Conservation (phyloP, 768 basidiomycete genomes). For the Mrakia gelida region DNA sequence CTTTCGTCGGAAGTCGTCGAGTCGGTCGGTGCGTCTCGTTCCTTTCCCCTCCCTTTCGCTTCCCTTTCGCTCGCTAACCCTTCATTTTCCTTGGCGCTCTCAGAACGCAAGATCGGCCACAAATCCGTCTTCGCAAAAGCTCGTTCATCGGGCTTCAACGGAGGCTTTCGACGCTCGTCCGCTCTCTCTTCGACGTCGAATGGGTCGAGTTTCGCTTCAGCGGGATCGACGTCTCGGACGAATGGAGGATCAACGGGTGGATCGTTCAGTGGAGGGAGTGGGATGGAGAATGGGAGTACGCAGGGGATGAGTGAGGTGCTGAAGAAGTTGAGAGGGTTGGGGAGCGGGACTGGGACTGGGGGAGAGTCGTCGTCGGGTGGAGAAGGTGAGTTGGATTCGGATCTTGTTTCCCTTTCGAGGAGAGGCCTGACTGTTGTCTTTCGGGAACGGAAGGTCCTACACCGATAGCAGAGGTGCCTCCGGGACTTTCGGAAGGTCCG, state of each 20-base stretch:
- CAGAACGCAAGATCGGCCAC: not conserved
- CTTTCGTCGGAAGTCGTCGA: conserved; percentile 8
- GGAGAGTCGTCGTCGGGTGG: not conserved
- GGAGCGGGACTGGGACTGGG: not conserved
- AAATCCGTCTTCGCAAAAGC: conserved; percentile 10
- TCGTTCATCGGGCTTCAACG: not conserved
- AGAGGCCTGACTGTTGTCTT: not conserved
- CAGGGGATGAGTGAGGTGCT: conserved; percentile 18
- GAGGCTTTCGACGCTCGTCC: not conserved
- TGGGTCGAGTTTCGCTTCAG: no score
- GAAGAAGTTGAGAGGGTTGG: not conserved
- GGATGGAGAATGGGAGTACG: not conserved
- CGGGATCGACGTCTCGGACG: no score
- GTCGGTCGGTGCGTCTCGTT: not conserved
- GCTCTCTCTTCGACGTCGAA: not conserved
- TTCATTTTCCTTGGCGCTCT: not conserved
- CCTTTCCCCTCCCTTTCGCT: not conserved
- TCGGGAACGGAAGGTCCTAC: not conserved
- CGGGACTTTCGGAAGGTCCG: not conserved
- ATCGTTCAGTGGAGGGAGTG: not conserved
- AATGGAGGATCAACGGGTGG: not conserved
- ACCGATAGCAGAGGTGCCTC: not conserved
- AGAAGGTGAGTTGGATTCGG: not conserved
- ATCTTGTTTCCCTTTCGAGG: not conserved
- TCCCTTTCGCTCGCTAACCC: not conserved